phyloP scores from a whole-genome alignment of 2,329 filamentous ascomycete genomes.

The Daldinia sp. region DNA sequence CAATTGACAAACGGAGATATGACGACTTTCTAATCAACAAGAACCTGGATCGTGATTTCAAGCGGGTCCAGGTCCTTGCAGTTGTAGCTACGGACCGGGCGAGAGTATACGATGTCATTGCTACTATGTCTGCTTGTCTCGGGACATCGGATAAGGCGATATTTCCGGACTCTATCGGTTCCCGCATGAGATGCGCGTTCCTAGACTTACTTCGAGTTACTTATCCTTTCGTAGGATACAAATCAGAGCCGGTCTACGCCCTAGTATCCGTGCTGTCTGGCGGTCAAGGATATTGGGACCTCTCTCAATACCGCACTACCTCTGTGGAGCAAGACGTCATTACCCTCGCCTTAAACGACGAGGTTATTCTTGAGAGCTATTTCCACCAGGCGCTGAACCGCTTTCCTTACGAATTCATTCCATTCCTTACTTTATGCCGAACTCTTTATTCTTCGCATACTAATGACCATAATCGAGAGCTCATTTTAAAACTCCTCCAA shows the following conservation, averaged over 20 bases:
- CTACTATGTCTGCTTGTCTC: slow-evolving; percentile 62
- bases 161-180: slow-evolving; percentile 68
- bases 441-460: slow-evolving; percentile 67
- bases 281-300: slow-evolving; percentile 66
- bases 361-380: slow-evolving; percentile 67
- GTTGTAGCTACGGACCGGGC: slow-evolving; percentile 62
- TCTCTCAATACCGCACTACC: slow-evolving; percentile 57
- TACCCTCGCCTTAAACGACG: slow-evolving; percentile 64
- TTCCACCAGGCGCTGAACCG: slow-evolving; percentile 78
- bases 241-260: slow-evolving; percentile 75
- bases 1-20: slow-evolving; percentile 70
- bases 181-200: slow-evolving; percentile 72
- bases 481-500: slow-evolving; percentile 74
- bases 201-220: slow-evolving; percentile 78
- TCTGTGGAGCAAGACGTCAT: slow-evolving; percentile 55
- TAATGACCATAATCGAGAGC: slow-evolving; percentile 53
- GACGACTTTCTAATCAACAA: slow-evolving; percentile 67
- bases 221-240: slow-evolving; percentile 76
- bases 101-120: slow-evolving; percentile 66
- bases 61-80: slow-evolving; percentile 65
- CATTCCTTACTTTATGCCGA: slow-evolving; percentile 79
- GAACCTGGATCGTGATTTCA: slow-evolving; percentile 64
- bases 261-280: slow-evolving; percentile 73
- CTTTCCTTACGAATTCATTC: slow-evolving; percentile 87
- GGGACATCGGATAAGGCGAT: slow-evolving; percentile 61